Evolutionary conservation across 2,329 filamentous ascomycete genomes (phyloP).

Genomic region (Calonectria crousiana): DNA sequence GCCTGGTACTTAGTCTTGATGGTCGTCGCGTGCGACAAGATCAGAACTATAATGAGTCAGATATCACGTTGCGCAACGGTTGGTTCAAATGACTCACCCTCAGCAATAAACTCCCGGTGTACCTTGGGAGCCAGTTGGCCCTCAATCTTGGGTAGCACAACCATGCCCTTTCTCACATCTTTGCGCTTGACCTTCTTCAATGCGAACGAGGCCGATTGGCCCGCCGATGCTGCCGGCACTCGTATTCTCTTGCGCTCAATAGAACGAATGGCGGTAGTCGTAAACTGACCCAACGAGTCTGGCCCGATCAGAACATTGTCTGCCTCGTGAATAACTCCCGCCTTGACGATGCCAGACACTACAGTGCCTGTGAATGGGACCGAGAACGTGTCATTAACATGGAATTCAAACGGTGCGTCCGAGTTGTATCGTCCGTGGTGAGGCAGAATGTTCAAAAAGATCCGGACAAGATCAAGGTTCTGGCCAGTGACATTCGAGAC

Average conservation of each 20-base stretch:
- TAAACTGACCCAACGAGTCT: constrained; percentile 91
- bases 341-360: constrained; percentile 92
- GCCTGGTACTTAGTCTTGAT: constrained; percentile 98
- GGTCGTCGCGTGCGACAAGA: constrained; percentile 94
- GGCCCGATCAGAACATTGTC: constrained; percentile 91
- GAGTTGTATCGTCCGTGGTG: constrained; percentile 94
- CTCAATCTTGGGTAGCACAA: constrained; percentile 88
- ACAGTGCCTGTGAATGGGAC: constrained; percentile 98
- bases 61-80: constrained; percentile 2
- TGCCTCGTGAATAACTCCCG: constrained; percentile 88
- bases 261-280: constrained; percentile 85
- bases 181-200: constrained; percentile 88
- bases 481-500: constrained; percentile 98
- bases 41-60: constrained; percentile 73
- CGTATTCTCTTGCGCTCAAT: constrained; percentile 95
- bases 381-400: constrained; percentile 97
- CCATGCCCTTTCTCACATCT: constrained; percentile 98
- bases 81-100: constrained; percentile 62
- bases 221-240: constrained; percentile 88
- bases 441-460: constrained; percentile 94
- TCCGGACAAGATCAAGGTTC: constrained; percentile 89
- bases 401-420: constrained; percentile 91
- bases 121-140: constrained; percentile 78
- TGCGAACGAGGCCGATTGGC: constrained; percentile 93
- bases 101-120: constrained; percentile 81